Percentiles rank a stretch among this genome's conserved stretches.
Evolutionary conservation across 2,329 filamentous ascomycete genomes (phyloP).

Genomic region (Microascus cirrosus): DNA sequence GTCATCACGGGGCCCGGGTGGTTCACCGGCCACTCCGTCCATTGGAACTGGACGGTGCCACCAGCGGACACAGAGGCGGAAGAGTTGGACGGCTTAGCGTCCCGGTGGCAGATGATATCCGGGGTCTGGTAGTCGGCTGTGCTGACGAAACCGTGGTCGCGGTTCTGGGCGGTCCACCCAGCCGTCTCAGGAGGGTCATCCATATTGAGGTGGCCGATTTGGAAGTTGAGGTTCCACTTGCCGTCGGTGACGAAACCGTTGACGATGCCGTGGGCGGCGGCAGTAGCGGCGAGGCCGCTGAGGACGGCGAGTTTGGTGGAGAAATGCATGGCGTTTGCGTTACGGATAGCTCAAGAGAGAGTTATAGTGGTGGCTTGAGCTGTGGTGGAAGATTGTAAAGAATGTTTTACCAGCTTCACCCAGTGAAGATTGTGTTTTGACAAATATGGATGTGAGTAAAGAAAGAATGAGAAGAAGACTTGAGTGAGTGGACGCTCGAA

Average conservation of each 20-base stretch:
- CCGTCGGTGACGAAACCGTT: not conserved
- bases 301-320: not conserved
- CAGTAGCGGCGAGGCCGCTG: not conserved
- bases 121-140: constrained; percentile 22
- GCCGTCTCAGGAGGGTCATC: not conserved
- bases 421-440: not conserved
- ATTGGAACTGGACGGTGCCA: constrained; percentile 24
- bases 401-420: not conserved
- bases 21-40: constrained; percentile 27
- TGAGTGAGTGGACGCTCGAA: not conserved
- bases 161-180: not conserved
- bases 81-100: constrained; percentile 19
- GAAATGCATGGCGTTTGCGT: not conserved
- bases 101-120: constrained; percentile 35
- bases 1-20: constrained; percentile 45
- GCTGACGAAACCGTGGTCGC: constrained; percentile 34
- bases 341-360: not conserved
- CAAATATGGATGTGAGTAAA: too few species aligned
- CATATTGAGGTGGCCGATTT: not conserved
- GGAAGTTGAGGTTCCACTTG: not conserved
- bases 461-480: not conserved
- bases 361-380: not conserved
- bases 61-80: constrained; percentile 27
- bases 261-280: not conserved
- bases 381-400: not conserved